A percentile compares a stretch with the other conserved stretches of the same genome.
These are phyloP conservation scores for Dactylellina sp. DNA, from an alignment of 2,329 filamentous ascomycete genomes.

Conservation along the genomic window DNA sequence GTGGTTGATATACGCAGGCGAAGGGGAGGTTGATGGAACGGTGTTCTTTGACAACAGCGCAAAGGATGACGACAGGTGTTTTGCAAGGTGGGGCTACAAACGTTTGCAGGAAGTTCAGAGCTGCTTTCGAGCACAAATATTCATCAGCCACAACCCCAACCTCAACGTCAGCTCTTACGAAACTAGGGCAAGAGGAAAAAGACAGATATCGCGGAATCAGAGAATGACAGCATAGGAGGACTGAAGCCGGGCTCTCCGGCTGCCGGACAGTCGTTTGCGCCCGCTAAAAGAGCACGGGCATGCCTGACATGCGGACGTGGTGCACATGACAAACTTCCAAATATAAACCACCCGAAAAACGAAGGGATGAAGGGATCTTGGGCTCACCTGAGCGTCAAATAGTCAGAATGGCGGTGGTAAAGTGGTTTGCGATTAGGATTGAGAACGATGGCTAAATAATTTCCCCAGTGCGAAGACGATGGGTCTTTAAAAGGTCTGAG, in stretches of 20 bases:
- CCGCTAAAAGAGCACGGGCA: too few relatives aligned
- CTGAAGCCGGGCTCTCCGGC: too few relatives aligned
- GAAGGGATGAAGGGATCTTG: too few relatives aligned
- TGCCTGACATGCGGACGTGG: neutral
- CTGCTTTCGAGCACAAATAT: slow-evolving; percentile 43
- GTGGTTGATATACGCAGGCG: slow-evolving; percentile 4
- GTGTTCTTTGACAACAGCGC: slow-evolving; percentile 37
- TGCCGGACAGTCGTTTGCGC: too few relatives aligned
- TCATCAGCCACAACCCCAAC: slow-evolving; percentile 15
- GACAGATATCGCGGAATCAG: slow-evolving; percentile 12
- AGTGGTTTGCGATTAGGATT: neutral
- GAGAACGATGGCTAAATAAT: neutral
- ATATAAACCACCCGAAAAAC: neutral
- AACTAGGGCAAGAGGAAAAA: too few relatives aligned
- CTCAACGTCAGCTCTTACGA: slow-evolving; percentile 30
- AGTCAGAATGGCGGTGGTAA: neutral
- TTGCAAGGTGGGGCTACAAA: slow-evolving; percentile 47
- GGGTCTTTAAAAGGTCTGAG: neutral
- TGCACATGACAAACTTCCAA: slow-evolving; percentile 14
- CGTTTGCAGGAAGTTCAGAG: slow-evolving; percentile 12
- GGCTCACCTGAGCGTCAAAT: neutral
- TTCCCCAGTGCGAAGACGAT: slow-evolving; percentile 2
- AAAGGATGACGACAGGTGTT: slow-evolving; percentile 24
- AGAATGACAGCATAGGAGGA: neutral
- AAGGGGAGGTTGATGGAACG: slow-evolving; percentile 30